Evolutionary conservation across 179 eudicot species (phyloP), one percentile per base, ranked within the genome.

Genomic region (Corrigiola litoralis): DNA sequence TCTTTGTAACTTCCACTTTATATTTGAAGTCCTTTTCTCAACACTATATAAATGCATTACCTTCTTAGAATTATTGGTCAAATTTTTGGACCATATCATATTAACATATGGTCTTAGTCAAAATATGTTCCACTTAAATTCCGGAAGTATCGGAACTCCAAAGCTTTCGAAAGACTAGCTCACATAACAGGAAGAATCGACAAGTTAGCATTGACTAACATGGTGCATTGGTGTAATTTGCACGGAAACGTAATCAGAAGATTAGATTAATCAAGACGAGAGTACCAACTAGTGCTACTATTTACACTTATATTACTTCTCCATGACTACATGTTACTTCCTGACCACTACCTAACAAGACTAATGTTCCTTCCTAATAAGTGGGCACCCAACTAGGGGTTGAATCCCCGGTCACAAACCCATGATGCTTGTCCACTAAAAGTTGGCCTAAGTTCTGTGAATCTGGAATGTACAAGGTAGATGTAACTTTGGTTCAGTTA

Each of bases 351-450:
- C 46, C 36, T 34, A 29, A 33, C 13, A 25, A 42, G 36, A 40
- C 37, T 27, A 38, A 31, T 40, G 50, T 47, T 42, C 58, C 77
- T 47, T 42, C 58, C 77, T 73, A 55, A 29, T 47, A 25, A 44
- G 13, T 66, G 31, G 72, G 65, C 58, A 53, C 53, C 70, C 73
- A 74, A 68, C 78, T 55, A 68, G 60, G 4, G 1, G 66, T 74
- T 74, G 74, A 67, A 32, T 49, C 23, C 64, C 52, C 58, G 8
- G 18, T 32, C 31, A 31, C 55, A 41, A 47, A 53, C 29, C 16
- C 49, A 50, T 58, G 50, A 28, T 51, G 44, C 33, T 59, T 23
- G 54, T 28, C 62, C 47, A 28, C 44, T 61, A 52, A 32, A 56
- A 13, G 54, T 20, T 2, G 46, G 20, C 14, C 24, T 14, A 16